Conservation (phyloP, 495 filamentous ascomycete species). For the Extremus antarcticus region DNA sequence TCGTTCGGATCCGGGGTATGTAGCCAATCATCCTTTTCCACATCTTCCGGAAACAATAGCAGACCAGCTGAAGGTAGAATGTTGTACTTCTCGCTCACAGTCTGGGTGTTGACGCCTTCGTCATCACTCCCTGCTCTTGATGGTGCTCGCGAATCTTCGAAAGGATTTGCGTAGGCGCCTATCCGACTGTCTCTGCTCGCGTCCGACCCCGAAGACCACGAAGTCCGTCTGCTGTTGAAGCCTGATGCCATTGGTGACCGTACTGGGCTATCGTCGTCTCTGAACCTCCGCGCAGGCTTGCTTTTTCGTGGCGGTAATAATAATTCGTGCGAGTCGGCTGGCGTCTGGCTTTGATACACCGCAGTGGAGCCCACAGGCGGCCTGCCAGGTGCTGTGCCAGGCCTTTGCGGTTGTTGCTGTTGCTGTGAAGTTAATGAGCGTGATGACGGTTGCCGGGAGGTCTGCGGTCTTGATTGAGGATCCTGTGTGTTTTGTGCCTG, state of each 20-base stretch:
- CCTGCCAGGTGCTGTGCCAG: slow-evolving; percentile 23
- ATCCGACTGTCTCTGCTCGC: slow-evolving; percentile 43
- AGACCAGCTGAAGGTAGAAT: slow-evolving; percentile 62
- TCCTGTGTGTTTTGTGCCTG: slow-evolving; percentile 16
- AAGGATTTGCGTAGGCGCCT: slow-evolving; percentile 41
- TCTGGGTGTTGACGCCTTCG: slow-evolving; percentile 61
- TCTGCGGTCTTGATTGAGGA: slow-evolving; percentile 21
- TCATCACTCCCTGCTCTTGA: slow-evolving; percentile 56
- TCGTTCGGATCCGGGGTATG: slow-evolving; percentile 63
- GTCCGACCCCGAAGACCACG: slow-evolving; percentile 47
- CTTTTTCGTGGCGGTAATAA: slow-evolving; percentile 45
- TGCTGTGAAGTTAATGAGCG: slow-evolving; percentile 32
- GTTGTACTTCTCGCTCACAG: slow-evolving; percentile 68
- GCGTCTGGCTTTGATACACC: slow-evolving; percentile 31
- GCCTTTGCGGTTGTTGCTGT: slow-evolving; percentile 13
- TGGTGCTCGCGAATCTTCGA: slow-evolving; percentile 49
- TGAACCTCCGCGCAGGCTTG: slow-evolving; percentile 30
- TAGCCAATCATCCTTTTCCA: slow-evolving; percentile 67
- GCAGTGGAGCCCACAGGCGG: slow-evolving; percentile 1
- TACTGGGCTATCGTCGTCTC: slow-evolving; percentile 37
- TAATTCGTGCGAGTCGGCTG: slow-evolving; percentile 47
- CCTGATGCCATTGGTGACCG: slow-evolving; percentile 33
- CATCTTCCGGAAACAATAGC: slow-evolving; percentile 62
- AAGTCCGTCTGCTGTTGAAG: slow-evolving; percentile 49
- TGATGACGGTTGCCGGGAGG: slow-evolving; percentile 28